A percentile compares a stretch with the other conserved stretches of the same genome.
These are phyloP conservation scores for Ephemerocybe angulata DNA, from an alignment of 768 basidiomycete species.

Conservation along the genomic window DNA sequence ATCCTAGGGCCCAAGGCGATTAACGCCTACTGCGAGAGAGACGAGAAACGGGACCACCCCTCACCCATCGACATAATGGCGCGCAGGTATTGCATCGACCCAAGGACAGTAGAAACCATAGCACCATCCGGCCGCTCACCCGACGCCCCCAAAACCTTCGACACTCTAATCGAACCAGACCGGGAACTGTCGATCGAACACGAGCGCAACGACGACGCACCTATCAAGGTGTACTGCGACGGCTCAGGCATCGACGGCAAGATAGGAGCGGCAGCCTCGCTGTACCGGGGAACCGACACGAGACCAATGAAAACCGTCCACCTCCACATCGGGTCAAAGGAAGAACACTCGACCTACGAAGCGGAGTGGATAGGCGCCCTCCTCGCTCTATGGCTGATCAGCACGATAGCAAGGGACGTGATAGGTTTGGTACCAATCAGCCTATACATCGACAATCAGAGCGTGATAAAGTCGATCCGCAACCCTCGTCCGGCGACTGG, in stretches of 20 bases:
- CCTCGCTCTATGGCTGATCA: slow-evolving; percentile 16
- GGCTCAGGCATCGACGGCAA: slow-evolving; percentile 16
- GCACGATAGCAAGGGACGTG: not conserved
- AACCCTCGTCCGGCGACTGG: not conserved
- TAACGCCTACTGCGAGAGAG: not conserved
- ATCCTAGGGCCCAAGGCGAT: slow-evolving; percentile 9
- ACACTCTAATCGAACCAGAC: not conserved
- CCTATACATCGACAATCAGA: slow-evolving; percentile 18
- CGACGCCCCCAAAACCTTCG: slow-evolving; percentile 1
- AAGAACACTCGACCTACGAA: slow-evolving; percentile 17
- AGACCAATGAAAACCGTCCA: slow-evolving; percentile 4
- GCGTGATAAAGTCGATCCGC: not conserved
- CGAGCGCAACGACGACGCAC: slow-evolving; percentile 1
- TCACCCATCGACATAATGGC: slow-evolving; percentile 11
- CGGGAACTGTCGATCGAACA: not conserved
- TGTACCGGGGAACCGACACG: not conserved
- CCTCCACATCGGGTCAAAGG: slow-evolving; percentile 13
- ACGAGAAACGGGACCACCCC: slow-evolving; percentile 2
- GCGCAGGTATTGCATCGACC: slow-evolving; percentile 2
- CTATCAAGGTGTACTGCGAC: slow-evolving; percentile 16
- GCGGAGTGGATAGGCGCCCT: slow-evolving; percentile 18
- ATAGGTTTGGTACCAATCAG: not conserved
- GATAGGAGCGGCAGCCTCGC: slow-evolving; percentile 21
- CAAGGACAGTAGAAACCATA: slow-evolving; percentile 13
- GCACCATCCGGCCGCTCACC: not conserved